Evolutionary conservation across 1,284 basidiomycete genomes (phyloP).

Genomic region (Apiotrichum mycotoxinovorans): DNA sequence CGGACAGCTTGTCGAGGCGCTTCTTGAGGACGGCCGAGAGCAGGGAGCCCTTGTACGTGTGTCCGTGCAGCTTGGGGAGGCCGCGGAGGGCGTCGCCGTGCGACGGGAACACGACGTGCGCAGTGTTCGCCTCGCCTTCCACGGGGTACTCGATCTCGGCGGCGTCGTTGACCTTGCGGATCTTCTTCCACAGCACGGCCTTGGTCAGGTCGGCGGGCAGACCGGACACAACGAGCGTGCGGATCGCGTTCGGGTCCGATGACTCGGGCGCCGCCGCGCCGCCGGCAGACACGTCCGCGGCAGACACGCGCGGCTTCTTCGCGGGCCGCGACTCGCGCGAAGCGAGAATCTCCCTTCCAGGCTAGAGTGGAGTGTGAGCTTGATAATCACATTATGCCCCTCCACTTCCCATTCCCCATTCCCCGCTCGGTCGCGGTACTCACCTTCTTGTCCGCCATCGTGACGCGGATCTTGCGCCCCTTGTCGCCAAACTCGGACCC

Average conservation of each 20-base stretch:
- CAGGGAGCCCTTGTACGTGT: slow-evolving; percentile 84
- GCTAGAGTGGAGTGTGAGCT: slow-evolving; percentile 3
- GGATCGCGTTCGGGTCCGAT: slow-evolving; percentile 72
- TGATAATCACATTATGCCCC: not conserved
- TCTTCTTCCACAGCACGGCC: slow-evolving; percentile 80
- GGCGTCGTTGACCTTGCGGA: slow-evolving; percentile 67
- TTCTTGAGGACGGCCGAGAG: slow-evolving; percentile 90
- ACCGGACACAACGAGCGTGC: slow-evolving; percentile 74
- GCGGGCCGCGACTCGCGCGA: slow-evolving; percentile 11
- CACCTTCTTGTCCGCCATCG: slow-evolving; percentile 77
- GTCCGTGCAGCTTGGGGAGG: slow-evolving; percentile 80
- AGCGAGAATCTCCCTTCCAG: slow-evolving; percentile 8
- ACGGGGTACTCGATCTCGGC: slow-evolving; percentile 63
- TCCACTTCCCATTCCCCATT: not conserved
- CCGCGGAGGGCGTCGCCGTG: slow-evolving; percentile 70
- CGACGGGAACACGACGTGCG: slow-evolving; percentile 71
- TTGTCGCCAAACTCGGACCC: slow-evolving; percentile 56
- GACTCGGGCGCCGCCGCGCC: not conserved
- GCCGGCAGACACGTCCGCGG: not conserved
- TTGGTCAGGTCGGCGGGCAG: slow-evolving; percentile 66
- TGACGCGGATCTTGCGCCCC: slow-evolving; percentile 66
- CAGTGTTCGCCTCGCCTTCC: slow-evolving; percentile 54
- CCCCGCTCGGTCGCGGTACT: slow-evolving; percentile 16
- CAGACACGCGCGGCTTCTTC: slow-evolving; percentile 19
- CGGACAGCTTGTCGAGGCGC: slow-evolving; percentile 63